phyloP scores from a whole-genome alignment of 352 stramenopile species.

The Phytophthora europaea region DNA sequence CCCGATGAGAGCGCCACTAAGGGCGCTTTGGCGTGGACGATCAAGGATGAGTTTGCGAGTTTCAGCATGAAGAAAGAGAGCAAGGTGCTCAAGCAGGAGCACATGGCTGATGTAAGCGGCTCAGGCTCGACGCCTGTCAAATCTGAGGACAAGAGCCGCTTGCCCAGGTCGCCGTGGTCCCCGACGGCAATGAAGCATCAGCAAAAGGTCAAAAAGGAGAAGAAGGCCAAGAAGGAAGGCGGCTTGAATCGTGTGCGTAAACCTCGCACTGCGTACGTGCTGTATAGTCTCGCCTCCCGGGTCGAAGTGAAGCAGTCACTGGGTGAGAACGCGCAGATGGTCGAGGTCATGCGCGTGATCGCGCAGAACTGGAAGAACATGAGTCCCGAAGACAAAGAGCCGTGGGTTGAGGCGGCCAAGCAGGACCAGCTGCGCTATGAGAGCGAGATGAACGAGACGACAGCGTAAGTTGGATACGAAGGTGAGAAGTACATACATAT shows the following conservation, averaged over 20 bases:
- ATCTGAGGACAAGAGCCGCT: constrained; percentile 40
- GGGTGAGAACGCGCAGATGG: constrained; percentile 51
- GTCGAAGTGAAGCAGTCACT: constrained; percentile 63
- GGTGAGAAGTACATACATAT: constrained; percentile 30
- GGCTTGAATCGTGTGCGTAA: constrained; percentile 46
- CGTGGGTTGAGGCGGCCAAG: constrained; percentile 70
- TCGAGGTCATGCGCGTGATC: constrained; percentile 73
- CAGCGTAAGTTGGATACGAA: constrained; percentile 32
- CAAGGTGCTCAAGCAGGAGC: constrained; percentile 59
- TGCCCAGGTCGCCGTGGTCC: constrained; percentile 75
- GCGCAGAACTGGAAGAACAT: constrained; percentile 68
- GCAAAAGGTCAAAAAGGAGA: constrained; percentile 64
- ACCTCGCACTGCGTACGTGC: constrained; percentile 72
- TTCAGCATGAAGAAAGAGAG: constrained; percentile 47
- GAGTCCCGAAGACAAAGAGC: constrained; percentile 57
- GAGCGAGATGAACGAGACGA: constrained; percentile 76
- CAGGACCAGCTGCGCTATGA: constrained; percentile 76
- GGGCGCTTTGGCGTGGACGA: constrained; percentile 55
- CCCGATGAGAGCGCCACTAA: constrained; percentile 60
- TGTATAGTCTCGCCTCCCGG: constrained; percentile 74
- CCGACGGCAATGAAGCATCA: constrained; percentile 76
- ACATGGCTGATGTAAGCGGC: constrained; percentile 49
- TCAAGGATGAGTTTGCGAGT: constrained; percentile 60
- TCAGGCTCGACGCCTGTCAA: constrained; percentile 35
- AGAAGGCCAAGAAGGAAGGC: constrained; percentile 52